phyloP scores from a whole-genome alignment of 805 yeast species.

The Myxozyma neotropica region DNA sequence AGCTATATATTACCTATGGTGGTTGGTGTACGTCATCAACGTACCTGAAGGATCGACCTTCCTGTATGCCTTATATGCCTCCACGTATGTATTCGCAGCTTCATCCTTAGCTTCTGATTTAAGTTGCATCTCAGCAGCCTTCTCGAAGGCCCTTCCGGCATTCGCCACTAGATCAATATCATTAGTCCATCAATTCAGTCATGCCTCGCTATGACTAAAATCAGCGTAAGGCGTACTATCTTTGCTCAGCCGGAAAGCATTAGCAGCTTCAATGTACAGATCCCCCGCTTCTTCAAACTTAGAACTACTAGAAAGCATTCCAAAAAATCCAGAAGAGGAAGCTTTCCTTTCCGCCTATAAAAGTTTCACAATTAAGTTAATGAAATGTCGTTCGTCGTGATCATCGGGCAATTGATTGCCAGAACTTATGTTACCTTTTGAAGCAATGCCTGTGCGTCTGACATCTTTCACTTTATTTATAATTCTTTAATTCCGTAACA shows the following conservation, averaged over 20 bases:
- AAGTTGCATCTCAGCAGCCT: slow-evolving; percentile 79
- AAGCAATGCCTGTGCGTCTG: slow-evolving; percentile 25
- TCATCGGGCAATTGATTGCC: background rate
- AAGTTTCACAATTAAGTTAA: background rate
- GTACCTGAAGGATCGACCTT: slow-evolving; percentile 60
- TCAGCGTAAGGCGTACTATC: slow-evolving; percentile 44
- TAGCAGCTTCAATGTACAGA: slow-evolving; percentile 89
- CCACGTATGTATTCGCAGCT: slow-evolving; percentile 85
- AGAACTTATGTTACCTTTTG: slow-evolving; percentile 16
- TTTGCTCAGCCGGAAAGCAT: slow-evolving; percentile 74
- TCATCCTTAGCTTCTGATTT: slow-evolving; percentile 81
- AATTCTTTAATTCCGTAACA: background rate
- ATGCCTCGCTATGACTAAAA: background rate
- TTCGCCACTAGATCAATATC: slow-evolving; percentile 44
- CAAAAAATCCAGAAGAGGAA: slow-evolving; percentile 63
- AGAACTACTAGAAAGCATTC: slow-evolving; percentile 48
- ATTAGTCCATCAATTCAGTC: too few relatives aligned
- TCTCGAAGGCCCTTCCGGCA: slow-evolving; percentile 83
- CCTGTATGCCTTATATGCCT: slow-evolving; percentile 85
- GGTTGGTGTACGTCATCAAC: background rate
- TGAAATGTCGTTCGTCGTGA: background rate
- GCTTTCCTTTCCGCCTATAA: slow-evolving; percentile 68
- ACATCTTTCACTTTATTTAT: slow-evolving; percentile 37
- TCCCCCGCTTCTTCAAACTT: slow-evolving; percentile 92
- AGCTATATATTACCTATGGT: slow-evolving; percentile 16